Base-by-base conservation (phyloP, 1,284 basidiomycete genomes). In the Malassezia psittaci region DNA sequence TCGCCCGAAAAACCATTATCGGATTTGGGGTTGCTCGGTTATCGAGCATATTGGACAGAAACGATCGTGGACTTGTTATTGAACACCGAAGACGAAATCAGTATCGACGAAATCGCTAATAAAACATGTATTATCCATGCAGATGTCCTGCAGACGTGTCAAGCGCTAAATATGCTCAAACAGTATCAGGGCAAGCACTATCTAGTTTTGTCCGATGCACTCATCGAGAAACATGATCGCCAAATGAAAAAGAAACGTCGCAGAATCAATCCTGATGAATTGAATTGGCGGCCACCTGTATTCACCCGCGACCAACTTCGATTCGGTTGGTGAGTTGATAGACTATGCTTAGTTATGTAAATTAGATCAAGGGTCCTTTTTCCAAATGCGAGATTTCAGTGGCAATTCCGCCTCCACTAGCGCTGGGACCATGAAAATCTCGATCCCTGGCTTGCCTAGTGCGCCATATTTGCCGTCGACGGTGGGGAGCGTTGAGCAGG, bases 111-210 rank as follows among this genome's bases (percentile, higher is more conserved):
- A 68, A 94, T 99, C 63, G 90, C 94, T 5, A 87, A 91, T 74
- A 87, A 84, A 78, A 98, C 94, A 12, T 82, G 87, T n/a, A 94
- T 99, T 76, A 90, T 88, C 6, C 90, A 96, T 72, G 84, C 86
- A 36, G 94, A 99, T 76, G 85, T 99, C 56, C 89, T 96, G 83
- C 94, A 96, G 78, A 96, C 93, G 85, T 94, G 90, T 75, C 89
- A 88, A 74, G 90, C 90, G 16, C 78, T 96, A 56, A 90, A 93
- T 76, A 81, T 98, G 67, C 89, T 98, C 79, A 94, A 94, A 74
- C 90, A 90, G 74, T 90, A 88, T 80, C 93, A 94, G 74, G 90
- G 90, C 18, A 86, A 88, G 68, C 89, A 98, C 76, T 85, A 93
- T 63, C 87, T 98, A 61, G 89, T 86, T 75, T 80, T 99, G 40